phyloP scores from a whole-genome alignment of 2,329 filamentous ascomycete species.

The Fusarium scirpi region DNA sequence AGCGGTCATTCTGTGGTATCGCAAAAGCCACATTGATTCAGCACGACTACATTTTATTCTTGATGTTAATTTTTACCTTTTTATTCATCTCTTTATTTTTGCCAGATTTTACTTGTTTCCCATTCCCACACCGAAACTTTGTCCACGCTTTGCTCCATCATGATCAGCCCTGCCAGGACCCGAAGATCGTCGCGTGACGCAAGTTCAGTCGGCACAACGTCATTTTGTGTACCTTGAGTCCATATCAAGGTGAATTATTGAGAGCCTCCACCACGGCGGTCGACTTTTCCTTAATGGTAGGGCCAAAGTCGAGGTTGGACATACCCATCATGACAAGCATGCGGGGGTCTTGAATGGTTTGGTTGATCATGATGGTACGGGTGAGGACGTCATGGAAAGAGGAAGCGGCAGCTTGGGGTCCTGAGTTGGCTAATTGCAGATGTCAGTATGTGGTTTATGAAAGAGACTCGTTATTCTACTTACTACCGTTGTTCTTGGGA shows the following conservation, averaged over 20 bases:
- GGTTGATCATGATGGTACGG: conserved; percentile 49
- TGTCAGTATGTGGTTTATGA: neutral
- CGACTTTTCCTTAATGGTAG: conserved; percentile 45
- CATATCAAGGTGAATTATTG: neutral
- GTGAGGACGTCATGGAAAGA: conserved; percentile 50
- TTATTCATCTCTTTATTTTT: neutral
- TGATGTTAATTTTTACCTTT: neutral
- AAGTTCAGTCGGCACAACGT: conserved; percentile 21
- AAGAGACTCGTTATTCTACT: conserved; percentile 7
- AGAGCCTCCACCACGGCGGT: conserved; percentile 44
- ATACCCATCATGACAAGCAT: conserved; percentile 52
- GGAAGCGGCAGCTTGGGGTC: conserved; percentile 41
- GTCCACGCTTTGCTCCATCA: conserved; percentile 6
- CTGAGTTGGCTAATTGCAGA: conserved; percentile 33
- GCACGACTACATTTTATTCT: neutral
- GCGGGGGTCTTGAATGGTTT: conserved; percentile 49
- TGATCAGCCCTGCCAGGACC: conserved; percentile 6
- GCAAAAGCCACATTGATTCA: neutral
- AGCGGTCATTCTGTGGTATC: neutral
- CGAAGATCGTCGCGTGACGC: conserved; percentile 18
- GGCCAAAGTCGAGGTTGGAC: conserved; percentile 47
- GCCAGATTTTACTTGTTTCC: neutral
- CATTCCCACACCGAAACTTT: neutral
- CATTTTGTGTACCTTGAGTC: conserved; percentile 7
- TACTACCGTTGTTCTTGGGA: conserved; percentile 46